These are phyloP conservation scores for Cladosporium sp. DNA, from an alignment of 2,329 filamentous ascomycete species.

Conservation along the genomic window DNA sequence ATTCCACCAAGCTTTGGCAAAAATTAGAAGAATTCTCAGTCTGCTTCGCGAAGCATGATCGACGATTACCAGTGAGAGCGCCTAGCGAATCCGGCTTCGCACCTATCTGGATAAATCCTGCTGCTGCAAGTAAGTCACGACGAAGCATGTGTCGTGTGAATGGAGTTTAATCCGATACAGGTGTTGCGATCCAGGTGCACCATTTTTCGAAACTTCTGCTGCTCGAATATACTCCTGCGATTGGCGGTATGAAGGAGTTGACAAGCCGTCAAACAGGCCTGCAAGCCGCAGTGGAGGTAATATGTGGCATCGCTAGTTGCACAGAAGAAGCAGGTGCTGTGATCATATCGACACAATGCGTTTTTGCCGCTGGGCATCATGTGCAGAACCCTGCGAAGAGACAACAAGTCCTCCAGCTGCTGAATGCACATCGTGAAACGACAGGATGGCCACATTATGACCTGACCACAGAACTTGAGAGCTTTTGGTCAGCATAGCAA, in stretches of 20 bases:
- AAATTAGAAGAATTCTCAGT: constrained; percentile 47
- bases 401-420: constrained; percentile 31
- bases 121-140: constrained; percentile 33
- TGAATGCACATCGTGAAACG: constrained; percentile 31
- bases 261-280: constrained; percentile 37
- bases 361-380: constrained; percentile 37
- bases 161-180: constrained; percentile 14
- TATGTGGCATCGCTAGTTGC: constrained; percentile 47
- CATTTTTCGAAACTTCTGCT: constrained; percentile 49
- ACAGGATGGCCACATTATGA: constrained; percentile 35
- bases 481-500: not conserved
- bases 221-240: constrained; percentile 40
- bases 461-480: constrained; percentile 7
- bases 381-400: constrained; percentile 30
- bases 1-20: constrained; percentile 41
- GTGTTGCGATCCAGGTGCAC: constrained; percentile 46
- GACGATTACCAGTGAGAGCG: constrained; percentile 33
- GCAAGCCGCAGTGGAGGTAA: constrained; percentile 41
- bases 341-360: constrained; percentile 38
- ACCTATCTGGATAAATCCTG: constrained; percentile 48
- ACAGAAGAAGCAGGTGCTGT: constrained; percentile 35
- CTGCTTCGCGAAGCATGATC: constrained; percentile 38
- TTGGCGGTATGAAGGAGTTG: constrained; percentile 37
- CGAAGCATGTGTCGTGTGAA: not conserved
- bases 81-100: constrained; percentile 33